A percentile compares a stretch with the other conserved stretches of the same genome.
Evolutionary conservation across 2,329 filamentous ascomycete species (phyloP).

Genomic region (Amylocarpus encephaloides): DNA sequence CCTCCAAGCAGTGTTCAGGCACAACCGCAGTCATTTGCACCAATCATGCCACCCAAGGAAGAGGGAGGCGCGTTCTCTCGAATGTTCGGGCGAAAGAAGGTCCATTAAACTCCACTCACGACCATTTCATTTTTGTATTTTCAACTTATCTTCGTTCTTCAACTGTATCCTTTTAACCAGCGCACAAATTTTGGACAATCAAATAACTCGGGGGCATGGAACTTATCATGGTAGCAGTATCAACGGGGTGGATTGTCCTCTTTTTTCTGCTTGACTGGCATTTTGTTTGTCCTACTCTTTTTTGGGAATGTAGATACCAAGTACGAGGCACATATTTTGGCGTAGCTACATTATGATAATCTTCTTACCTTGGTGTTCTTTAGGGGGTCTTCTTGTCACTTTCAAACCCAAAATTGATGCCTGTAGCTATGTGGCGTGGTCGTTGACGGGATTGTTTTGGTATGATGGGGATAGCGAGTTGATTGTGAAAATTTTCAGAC

Average conservation of each 20-base stretch:
- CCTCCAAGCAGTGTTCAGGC: conserved; percentile 19
- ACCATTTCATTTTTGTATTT: not conserved
- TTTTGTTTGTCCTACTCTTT: not conserved
- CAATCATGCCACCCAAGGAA: conserved; percentile 18
- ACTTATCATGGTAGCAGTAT: not conserved
- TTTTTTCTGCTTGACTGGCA: not conserved
- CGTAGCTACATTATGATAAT: not conserved
- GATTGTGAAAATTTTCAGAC: too few relatives aligned
- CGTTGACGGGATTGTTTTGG: too few relatives aligned
- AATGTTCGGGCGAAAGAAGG: conserved; percentile 28
- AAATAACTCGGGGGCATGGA: not conserved
- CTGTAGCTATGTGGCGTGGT: too few relatives aligned
- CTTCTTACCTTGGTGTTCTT: not conserved
- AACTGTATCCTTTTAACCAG: not conserved
- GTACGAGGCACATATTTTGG: not conserved
- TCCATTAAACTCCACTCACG: conserved; percentile 5
- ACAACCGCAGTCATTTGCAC: conserved; percentile 18
- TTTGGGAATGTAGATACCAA: conserved; percentile 2
- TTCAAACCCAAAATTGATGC: too few relatives aligned
- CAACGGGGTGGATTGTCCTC: not conserved
- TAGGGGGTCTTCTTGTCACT: too few relatives aligned
- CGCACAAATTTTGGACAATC: not conserved
- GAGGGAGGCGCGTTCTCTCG: conserved; percentile 22
- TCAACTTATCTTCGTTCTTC: not conserved
- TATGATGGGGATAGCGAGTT: too few relatives aligned